phyloP scores from a whole-genome alignment of 352 stramenopile species.

The Globisporangium nunn region DNA sequence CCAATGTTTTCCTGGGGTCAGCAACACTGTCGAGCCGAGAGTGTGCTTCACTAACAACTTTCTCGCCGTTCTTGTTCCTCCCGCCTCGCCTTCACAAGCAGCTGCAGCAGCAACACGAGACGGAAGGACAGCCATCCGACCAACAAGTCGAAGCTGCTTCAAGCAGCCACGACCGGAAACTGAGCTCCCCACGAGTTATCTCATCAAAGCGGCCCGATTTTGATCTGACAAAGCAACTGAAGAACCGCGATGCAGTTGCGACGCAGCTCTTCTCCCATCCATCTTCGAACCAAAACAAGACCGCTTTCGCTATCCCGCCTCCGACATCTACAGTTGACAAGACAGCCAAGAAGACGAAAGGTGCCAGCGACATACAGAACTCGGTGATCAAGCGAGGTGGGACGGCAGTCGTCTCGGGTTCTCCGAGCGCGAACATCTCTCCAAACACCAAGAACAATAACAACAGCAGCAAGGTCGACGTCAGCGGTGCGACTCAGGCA shows the following conservation, averaged over 20 bases:
- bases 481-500: neutral
- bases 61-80: constrained; percentile 11
- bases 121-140: neutral
- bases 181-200: neutral
- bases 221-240: neutral
- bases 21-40: neutral
- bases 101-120: neutral
- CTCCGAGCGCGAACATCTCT: neutral
- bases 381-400: constrained; percentile 7
- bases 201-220: neutral
- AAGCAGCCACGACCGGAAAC: neutral
- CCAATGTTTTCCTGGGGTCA: neutral
- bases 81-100: neutral
- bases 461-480: neutral
- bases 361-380: neutral
- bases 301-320: neutral
- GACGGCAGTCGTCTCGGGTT: constrained; percentile 1
- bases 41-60: neutral
- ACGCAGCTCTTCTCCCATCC: constrained; percentile 1
- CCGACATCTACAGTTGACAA: neutral
- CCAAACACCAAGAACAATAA: neutral
- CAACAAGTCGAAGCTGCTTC: neutral
- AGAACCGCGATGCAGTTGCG: neutral
- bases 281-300: neutral
- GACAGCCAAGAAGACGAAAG: neutral